These are phyloP conservation scores for Lipomyces anomalus DNA, from an alignment of 805 yeast species.

Conservation along the genomic window DNA sequence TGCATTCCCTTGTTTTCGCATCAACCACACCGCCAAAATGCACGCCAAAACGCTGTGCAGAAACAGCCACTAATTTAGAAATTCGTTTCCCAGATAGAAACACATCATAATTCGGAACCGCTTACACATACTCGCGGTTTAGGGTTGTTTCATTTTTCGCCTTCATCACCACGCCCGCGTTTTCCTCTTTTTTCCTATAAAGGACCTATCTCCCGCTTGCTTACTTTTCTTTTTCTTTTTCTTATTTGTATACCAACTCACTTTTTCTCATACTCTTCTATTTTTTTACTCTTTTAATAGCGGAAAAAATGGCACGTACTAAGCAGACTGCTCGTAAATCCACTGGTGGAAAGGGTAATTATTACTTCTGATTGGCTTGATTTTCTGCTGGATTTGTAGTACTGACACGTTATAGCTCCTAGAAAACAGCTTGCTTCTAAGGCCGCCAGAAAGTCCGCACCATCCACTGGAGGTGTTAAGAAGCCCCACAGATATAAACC, in stretches of 20 bases:
- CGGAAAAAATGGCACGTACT: conserved; percentile 71
- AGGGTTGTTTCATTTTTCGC: conserved; percentile 11
- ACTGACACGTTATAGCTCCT: conserved; percentile 47
- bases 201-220: conserved; percentile 6
- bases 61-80: background rate
- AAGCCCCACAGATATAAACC: conserved; percentile 94
- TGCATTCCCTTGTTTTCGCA: background rate
- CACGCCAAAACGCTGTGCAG: background rate
- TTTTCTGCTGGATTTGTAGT: background rate
- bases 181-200: conserved; percentile 15
- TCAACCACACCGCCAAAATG: too few species aligned
- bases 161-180: conserved; percentile 2
- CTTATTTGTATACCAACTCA: background rate
- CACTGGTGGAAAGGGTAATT: conserved; percentile 66
- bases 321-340: conserved; percentile 87
- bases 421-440: conserved; percentile 86
- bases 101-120: too few species aligned
- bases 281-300: background rate
- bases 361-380: background rate
- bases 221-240: background rate
- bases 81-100: too few species aligned
- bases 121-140: too few species aligned
- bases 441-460: conserved; percentile 87
- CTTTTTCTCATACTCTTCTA: background rate
- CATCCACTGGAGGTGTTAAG: conserved; percentile 79